Percentiles rank a stretch among this genome's conserved stretches.
Evolutionary conservation across 2,329 filamentous ascomycete genomes (phyloP).

Genomic region (Aureobasidium sp.): DNA sequence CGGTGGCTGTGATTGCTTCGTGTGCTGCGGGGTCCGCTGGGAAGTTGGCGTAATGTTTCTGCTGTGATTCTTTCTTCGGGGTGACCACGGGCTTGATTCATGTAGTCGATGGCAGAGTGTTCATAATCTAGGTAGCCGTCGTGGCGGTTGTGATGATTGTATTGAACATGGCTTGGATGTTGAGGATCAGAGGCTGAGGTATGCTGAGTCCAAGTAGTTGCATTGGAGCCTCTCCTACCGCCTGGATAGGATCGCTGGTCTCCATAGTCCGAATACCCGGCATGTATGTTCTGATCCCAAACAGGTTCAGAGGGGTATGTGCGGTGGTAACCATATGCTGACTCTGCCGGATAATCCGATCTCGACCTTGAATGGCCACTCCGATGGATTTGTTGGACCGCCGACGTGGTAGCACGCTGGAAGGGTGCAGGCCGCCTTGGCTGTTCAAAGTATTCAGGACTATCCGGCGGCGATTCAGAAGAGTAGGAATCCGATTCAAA

Average conservation of each 20-base stretch:
- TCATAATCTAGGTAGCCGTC: neutral
- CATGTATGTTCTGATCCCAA: neutral
- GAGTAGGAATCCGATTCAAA: slow-evolving; percentile 5
- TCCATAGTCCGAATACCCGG: neutral
- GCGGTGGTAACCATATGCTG: neutral
- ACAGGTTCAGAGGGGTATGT: neutral
- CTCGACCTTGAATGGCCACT: neutral
- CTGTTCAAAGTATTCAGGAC: slow-evolving; percentile 3
- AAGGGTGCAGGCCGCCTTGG: neutral
- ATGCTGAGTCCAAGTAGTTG: neutral
- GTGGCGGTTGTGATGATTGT: neutral
- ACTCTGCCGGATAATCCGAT: neutral
- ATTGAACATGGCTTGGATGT: neutral
- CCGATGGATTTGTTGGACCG: neutral
- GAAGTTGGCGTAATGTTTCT: neutral
- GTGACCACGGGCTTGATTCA: neutral
- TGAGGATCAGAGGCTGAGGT: neutral
- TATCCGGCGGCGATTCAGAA: slow-evolving; percentile 1
- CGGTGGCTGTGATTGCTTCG: neutral
- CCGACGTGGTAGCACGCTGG: neutral
- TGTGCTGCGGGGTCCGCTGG: neutral
- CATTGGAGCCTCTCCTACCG: neutral
- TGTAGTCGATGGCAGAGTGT: neutral
- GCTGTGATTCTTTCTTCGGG: neutral
- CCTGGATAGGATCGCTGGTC: neutral